Conservation (phyloP, 2,329 filamentous ascomycete species). For the Ascochyta lentis region DNA sequence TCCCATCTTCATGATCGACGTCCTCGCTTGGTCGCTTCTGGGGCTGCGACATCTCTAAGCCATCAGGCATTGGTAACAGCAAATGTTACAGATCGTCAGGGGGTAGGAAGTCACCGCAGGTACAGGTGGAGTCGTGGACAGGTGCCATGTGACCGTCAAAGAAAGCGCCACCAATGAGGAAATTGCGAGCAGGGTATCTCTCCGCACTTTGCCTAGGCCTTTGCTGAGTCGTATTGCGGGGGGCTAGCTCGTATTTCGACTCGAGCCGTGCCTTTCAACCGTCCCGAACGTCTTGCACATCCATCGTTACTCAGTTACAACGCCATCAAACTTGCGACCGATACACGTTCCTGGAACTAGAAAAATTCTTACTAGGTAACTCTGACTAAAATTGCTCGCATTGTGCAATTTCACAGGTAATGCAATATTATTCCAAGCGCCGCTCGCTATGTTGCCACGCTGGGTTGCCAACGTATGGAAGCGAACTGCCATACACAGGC, state of each 20-base stretch:
- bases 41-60: slow-evolving; percentile 69
- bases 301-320: neutral
- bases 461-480: neutral
- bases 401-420: neutral
- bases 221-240: slow-evolving; percentile 6
- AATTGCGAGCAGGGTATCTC: slow-evolving; percentile 12
- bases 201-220: slow-evolving; percentile 10
- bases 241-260: slow-evolving; percentile 5
- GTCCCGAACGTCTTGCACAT: neutral
- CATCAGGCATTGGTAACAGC: slow-evolving; percentile 24
- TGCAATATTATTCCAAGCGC: neutral
- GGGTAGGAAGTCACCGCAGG: slow-evolving; percentile 4
- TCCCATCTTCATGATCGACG: slow-evolving; percentile 36
- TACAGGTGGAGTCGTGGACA: slow-evolving; percentile 16
- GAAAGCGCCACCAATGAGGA: slow-evolving; percentile 16
- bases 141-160: slow-evolving; percentile 20
- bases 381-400: neutral
- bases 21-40: slow-evolving; percentile 41
- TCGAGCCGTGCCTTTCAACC: slow-evolving; percentile 1
- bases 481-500: slow-evolving; percentile 1
- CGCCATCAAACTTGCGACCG: neutral
- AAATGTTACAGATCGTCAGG: slow-evolving; percentile 20
- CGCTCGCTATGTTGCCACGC: neutral
- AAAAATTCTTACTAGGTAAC: neutral
- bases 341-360: neutral